A percentile compares a stretch with the other conserved stretches of the same genome.
phyloP scores from a whole-genome alignment of 2,329 filamentous ascomycete species.

The Fusarium brevicatenulatum region DNA sequence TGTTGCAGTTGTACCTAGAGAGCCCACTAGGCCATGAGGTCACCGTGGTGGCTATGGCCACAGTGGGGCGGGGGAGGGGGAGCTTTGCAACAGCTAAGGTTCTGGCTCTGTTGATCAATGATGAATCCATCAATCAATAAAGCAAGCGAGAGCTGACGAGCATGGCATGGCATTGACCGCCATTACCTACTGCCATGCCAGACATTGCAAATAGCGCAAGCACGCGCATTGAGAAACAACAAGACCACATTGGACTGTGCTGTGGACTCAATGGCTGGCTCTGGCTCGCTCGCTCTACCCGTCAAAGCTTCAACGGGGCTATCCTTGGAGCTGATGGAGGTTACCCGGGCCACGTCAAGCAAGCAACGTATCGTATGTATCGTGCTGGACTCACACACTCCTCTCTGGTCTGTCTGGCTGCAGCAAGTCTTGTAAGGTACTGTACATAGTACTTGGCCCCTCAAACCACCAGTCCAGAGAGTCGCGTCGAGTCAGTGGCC shows the following conservation, averaged over 20 bases:
- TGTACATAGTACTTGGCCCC: conserved; percentile 6
- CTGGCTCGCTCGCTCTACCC: conserved; percentile 2
- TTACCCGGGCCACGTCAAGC: conserved; percentile 37
- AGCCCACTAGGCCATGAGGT: conserved; percentile 40
- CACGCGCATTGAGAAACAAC: conserved; percentile 13
- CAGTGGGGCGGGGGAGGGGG: conserved; percentile 27
- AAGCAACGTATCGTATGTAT: conserved; percentile 2
- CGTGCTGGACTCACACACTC: not conserved
- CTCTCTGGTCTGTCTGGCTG: conserved; percentile 12
- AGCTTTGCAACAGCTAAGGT: conserved; percentile 31
- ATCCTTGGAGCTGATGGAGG: conserved; percentile 37
- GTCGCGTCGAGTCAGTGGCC: conserved; percentile 36
- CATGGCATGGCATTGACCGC: conserved; percentile 28
- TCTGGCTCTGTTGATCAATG: conserved; percentile 26
- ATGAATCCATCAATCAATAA: conserved; percentile 4
- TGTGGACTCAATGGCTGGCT: conserved; percentile 30
- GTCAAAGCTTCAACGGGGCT: conserved; percentile 35
- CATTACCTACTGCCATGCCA: conserved; percentile 11
- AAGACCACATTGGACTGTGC: conserved; percentile 7
- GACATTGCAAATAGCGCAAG: not conserved
- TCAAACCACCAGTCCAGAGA: conserved; percentile 23
- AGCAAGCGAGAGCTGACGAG: conserved; percentile 11
- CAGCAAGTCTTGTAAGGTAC: not conserved
- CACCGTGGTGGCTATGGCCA: conserved; percentile 37
- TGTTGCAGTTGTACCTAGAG: not conserved